phyloP scores from a whole-genome alignment of 345 rosid species.

The Trapa bicornis region DNA sequence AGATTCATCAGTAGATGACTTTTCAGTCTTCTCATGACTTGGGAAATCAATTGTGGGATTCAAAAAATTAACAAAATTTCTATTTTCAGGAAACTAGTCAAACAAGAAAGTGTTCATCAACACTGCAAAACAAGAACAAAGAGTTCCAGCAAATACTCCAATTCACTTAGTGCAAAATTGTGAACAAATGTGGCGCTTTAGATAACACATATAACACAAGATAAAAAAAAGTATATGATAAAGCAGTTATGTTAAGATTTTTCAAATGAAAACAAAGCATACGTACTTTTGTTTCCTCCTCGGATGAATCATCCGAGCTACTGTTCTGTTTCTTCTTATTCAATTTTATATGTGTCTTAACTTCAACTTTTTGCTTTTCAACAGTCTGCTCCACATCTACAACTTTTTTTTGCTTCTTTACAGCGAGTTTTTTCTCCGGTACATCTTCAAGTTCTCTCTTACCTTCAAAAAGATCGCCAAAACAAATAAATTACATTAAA shows the following conservation, averaged over 20 bases:
- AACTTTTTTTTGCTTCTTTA: slow-evolving; percentile 56
- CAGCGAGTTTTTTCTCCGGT: slow-evolving; percentile 31
- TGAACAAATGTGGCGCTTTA: no score
- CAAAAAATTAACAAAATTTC: neutral
- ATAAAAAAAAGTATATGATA: neutral
- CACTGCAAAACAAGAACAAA: no score
- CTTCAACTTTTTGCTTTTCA: slow-evolving; percentile 33
- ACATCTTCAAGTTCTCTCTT: slow-evolving; percentile 64
- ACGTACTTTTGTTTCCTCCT: slow-evolving; percentile 49
- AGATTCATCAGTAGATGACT: slow-evolving; percentile 9
- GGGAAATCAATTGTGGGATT: neutral
- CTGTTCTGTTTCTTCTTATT: slow-evolving; percentile 38
- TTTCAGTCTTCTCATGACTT: neutral
- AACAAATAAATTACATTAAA: neutral
- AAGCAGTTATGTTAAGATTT: neutral
- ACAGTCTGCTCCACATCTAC: slow-evolving; percentile 30
- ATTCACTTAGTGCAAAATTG: no score
- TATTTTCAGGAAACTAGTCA: neutral
- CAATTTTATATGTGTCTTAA: slow-evolving; percentile 25
- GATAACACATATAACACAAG: neutral
- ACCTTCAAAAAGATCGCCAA: slow-evolving; percentile 15
- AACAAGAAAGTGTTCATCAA: neutral
- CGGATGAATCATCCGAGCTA: slow-evolving; percentile 40
- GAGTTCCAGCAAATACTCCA: no score
- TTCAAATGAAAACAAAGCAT: neutral